Conservation (phyloP, 2,329 filamentous ascomycete species). For the Epichloe baconii region DNA sequence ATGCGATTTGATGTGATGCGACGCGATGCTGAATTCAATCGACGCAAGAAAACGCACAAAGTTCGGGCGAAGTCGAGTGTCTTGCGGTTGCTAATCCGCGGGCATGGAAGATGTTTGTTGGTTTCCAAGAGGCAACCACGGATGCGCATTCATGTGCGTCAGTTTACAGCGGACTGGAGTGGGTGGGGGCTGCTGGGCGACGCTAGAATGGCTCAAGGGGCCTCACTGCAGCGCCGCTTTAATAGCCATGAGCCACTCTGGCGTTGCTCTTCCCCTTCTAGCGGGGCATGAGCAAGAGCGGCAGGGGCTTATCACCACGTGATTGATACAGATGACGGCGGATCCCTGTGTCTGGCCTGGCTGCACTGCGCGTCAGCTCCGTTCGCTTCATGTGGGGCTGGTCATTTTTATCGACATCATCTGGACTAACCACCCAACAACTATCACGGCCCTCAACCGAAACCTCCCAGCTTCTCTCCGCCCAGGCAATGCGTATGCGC, state of each 20-base stretch:
- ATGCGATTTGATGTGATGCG: background rate
- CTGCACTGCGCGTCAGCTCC: too few relatives aligned
- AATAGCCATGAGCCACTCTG: too few relatives aligned
- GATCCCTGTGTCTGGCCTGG: constrained; percentile 1
- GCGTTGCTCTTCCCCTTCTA: too few relatives aligned
- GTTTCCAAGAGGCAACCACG: background rate
- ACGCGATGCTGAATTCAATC: background rate
- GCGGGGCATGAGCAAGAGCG: too few relatives aligned
- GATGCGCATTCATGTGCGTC: background rate
- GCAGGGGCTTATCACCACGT: constrained; percentile 15
- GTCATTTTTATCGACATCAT: constrained; percentile 19
- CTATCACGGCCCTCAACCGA: background rate
- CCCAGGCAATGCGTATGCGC: constrained; percentile 26
- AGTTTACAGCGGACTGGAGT: background rate
- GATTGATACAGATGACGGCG: constrained; percentile 8
- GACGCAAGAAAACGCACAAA: too few relatives aligned
- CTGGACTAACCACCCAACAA: constrained; percentile 7
- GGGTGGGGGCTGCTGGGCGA: background rate
- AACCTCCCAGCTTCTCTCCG: constrained; percentile 6
- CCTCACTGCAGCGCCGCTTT: too few relatives aligned
- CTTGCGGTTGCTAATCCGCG: background rate
- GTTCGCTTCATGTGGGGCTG: background rate
- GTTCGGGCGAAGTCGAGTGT: background rate
- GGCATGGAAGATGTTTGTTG: background rate
- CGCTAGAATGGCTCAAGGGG: background rate